Evolutionary conservation across 495 filamentous ascomycete species (phyloP).

Genomic region (Hypoxylon subgilvum): DNA sequence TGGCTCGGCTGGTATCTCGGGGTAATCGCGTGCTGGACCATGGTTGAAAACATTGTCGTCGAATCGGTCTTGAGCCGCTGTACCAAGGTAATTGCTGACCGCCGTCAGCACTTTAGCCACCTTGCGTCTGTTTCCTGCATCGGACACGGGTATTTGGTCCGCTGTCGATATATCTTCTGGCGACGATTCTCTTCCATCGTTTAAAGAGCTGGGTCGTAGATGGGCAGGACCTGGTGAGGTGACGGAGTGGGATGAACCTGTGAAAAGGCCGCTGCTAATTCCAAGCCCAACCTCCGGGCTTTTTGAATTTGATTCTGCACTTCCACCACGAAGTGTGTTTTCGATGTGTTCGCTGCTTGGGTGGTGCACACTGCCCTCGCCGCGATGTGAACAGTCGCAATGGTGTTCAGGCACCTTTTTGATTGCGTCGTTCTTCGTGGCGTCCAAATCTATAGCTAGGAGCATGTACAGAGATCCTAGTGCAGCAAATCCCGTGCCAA

Average conservation of each 20-base stretch:
- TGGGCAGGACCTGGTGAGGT: neutral
- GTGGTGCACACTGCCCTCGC: constrained; percentile 14
- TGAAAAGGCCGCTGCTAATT: neutral
- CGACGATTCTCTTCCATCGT: neutral
- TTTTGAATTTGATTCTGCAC: neutral
- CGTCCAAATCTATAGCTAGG: constrained; percentile 43
- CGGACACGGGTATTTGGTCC: constrained; percentile 3
- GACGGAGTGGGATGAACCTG: neutral
- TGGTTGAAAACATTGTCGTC: constrained; percentile 55
- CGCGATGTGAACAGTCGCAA: constrained; percentile 39
- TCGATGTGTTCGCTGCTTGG: constrained; percentile 2
- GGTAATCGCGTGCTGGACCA: constrained; percentile 52
- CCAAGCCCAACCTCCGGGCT: neutral
- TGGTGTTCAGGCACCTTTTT: constrained; percentile 16
- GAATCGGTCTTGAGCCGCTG: constrained; percentile 48
- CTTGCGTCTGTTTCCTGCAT: constrained; percentile 46
- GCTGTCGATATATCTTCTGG: constrained; percentile 2
- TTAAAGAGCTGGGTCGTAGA: constrained; percentile 9
- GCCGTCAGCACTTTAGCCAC: constrained; percentile 47
- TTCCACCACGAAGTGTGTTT: neutral
- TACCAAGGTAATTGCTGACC: constrained; percentile 47
- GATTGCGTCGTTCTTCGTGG: constrained; percentile 19
- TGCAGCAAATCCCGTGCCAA: constrained; percentile 59
- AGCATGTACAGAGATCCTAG: constrained; percentile 61
- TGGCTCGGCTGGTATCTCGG: constrained; percentile 58